These are phyloP conservation scores for Pachyrhizus erosus DNA, from an alignment of 306 rosid genomes.

Conservation along the genomic window DNA sequence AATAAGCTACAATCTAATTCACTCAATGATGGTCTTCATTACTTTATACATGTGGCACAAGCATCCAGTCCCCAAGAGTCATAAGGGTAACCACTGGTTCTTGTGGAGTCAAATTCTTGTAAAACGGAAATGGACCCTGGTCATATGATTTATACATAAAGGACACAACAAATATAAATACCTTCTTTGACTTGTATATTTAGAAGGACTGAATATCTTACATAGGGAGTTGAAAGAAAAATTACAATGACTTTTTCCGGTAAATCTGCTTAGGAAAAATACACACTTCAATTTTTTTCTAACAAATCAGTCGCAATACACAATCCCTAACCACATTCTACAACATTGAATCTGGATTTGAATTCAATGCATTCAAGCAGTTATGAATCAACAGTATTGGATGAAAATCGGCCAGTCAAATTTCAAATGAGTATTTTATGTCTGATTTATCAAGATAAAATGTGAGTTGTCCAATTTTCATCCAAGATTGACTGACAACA, in stretches of 20 bases:
- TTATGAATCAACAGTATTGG: not conserved
- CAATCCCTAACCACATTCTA: no score
- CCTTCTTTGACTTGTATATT: not conserved
- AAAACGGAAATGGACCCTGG: not conserved
- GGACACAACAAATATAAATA: not conserved
- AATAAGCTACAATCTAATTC: constrained; percentile 23
- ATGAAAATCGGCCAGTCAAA: not conserved
- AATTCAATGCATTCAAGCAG: not conserved
- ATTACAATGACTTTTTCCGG: not conserved
- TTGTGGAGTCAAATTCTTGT: not conserved
- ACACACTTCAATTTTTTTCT: not conserved
- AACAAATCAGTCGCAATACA: not conserved
- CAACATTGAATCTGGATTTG: not conserved
- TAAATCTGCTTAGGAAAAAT: not conserved
- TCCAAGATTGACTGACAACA: not conserved
- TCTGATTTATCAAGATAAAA: not conserved
- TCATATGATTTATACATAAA: not conserved
- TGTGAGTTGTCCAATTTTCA: not conserved
- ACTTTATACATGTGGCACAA: not conserved
- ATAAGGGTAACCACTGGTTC: not conserved
- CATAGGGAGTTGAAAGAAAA: not conserved
- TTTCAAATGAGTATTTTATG: not conserved
- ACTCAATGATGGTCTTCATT: not conserved
- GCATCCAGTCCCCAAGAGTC: not conserved
- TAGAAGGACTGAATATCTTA: not conserved